phyloP scores from a whole-genome alignment of 1,139 yeast genomes.

The Candida smagusa region DNA sequence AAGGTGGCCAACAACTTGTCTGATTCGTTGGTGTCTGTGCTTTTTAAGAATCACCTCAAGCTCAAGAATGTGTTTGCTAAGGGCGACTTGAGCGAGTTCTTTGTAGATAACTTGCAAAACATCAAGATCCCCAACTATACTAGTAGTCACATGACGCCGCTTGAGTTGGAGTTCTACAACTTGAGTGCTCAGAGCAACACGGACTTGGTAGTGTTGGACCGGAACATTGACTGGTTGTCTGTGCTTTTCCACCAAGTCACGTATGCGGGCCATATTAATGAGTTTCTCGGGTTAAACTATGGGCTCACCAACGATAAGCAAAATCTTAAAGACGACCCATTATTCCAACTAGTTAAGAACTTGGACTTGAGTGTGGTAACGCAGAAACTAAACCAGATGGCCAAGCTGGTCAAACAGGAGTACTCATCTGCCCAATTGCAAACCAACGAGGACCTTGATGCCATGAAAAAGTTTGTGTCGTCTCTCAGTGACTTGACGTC shows the following conservation, averaged over 20 bases:
- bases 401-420: constrained; percentile 66
- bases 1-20: constrained; percentile 28
- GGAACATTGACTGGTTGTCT: constrained; percentile 70
- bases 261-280: constrained; percentile 81
- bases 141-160: constrained; percentile 20
- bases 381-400: constrained; percentile 62
- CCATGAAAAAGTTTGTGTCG: constrained; percentile 70
- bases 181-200: constrained; percentile 40
- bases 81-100: constrained; percentile 37
- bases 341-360: constrained; percentile 51
- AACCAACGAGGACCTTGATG: constrained; percentile 47
- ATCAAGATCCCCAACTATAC: constrained; percentile 29
- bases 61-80: constrained; percentile 38
- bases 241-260: constrained; percentile 74
- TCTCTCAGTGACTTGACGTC: constrained; percentile 65
- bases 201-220: constrained; percentile 73
- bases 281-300: constrained; percentile 57
- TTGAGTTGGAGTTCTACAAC: constrained; percentile 38
- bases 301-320: constrained; percentile 77
- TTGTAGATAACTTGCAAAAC: constrained; percentile 24
- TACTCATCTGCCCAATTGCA: constrained; percentile 57
- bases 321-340: constrained; percentile 48
- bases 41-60: constrained; percentile 15
- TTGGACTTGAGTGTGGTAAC: constrained; percentile 83
- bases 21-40: constrained; percentile 22